phyloP scores from a whole-genome alignment of 805 yeast genomes.

The Henningerozyma blattae region DNA sequence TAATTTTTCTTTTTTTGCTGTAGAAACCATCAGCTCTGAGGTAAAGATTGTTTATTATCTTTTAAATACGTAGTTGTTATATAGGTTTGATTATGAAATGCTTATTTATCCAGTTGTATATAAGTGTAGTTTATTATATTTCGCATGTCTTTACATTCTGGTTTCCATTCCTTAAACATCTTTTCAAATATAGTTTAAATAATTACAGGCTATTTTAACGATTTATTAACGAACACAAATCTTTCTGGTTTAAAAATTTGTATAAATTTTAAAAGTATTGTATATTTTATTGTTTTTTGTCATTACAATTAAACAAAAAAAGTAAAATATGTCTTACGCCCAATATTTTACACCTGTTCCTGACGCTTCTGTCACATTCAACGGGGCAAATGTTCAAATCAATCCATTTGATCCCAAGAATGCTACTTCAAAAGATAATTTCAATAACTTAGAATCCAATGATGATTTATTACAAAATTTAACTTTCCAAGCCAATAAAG shows the following conservation, averaged over 20 bases:
- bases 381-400: constrained; percentile 11
- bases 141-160: neutral
- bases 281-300: neutral
- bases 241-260: neutral
- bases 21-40: no score
- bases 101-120: no score
- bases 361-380: constrained; percentile 16
- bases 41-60: no score
- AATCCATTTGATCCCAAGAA: constrained; percentile 2
- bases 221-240: neutral
- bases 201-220: neutral
- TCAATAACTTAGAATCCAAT: neutral
- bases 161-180: neutral
- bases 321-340: constrained; percentile 11
- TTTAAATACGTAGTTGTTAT: no score
- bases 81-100: no score
- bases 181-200: neutral
- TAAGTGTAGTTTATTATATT: no score
- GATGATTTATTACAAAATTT: constrained; percentile 7
- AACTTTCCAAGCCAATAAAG: constrained; percentile 14
- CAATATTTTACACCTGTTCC: constrained; percentile 16
- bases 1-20: no score
- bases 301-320: neutral
- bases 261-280: neutral
- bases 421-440: neutral